Evolutionary conservation across 352 stramenopile genomes (phyloP), one percentile per base, ranked within the genome.

Genomic region (Pythium utonaiense): DNA sequence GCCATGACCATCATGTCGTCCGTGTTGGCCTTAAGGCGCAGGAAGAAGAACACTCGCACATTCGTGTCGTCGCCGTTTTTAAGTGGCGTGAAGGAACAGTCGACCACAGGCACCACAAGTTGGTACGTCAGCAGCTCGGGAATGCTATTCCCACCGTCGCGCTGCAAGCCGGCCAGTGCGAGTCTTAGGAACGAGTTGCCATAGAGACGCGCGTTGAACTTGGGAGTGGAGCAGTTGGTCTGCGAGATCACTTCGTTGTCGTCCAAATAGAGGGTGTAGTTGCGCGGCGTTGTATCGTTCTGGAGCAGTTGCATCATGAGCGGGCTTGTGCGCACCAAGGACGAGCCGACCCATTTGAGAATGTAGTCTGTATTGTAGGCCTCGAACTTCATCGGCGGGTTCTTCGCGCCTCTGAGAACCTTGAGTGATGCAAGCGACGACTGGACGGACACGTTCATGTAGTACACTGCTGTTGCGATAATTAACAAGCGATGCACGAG

Each of bases 61-160:
- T 38, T 13, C 17, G 62, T 53, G 9, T 47, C 13, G 45, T 67
- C 54, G 0, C 1, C 49, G 5, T 65, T 13, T 2, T 58, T 1
- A 49, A 86, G 61, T 19, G 64, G 47, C 1, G 31, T 49, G 9
- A 62, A 77, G 6, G 67, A 67, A 47, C 77, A 86, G 49, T 84
- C 75, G 6, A 83, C 65, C 0, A 87, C 58, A 0, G 73, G 66
- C 21, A 73, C 33, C 7, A 87, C 65, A 10, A 87, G 64, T 28
- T 84, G 75, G 1, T 71, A 62, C 1, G 50, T 33, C 0, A 73
- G 41, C 0, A 80, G 56, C 0, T 63, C 60, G n/a, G n/a, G n/a
- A n/a, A n/a, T n/a, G n/a, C n/a, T n/a, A n/a, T n/a, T n/a, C n/a
- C n/a, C n/a, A n/a, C n/a, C n/a, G n/a, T n/a, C n/a, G n/a, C n/a